Base-by-base conservation (phyloP, 352 stramenopile species). In the Pythium folliculosum region DNA sequence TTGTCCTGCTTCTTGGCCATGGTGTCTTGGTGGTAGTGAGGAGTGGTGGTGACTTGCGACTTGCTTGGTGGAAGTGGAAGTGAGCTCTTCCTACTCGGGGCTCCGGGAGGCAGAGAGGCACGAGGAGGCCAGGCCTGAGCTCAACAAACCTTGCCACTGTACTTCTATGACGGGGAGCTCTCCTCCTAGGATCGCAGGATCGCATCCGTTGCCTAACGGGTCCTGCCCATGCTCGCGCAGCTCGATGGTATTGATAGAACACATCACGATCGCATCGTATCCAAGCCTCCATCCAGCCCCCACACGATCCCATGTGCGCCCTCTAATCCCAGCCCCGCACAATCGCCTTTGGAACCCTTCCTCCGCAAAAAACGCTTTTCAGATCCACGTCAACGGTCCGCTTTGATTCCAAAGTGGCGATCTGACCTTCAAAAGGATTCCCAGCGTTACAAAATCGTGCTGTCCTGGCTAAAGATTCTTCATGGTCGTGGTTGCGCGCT, bases 401-500 rank as follows among this genome's bases (percentile, higher is more conserved):
- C 35, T 10, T 40, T 40, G 35, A 2, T 32, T 32, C 27, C 27
- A 32, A n/a, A n/a, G 3, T 5, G 27, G 27, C 27, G 27, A 32
- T 32, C 5, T 32, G 27, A 32, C 2, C 27, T 6, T 6, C 37
- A 43, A 43, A 7, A 13, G 6, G 40, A 21, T n/a, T 21, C 9
- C 17, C 5, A n/a, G 13, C 40, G 10, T 47, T 47, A n/a, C 1
- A n/a, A 16, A 47, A n/a, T 47, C 40, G 9, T 47, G 9, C 13
- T 21, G 5, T 47, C 40, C 14, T 47, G 40, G 19, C 40, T 38
- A 74, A 19, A 70, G 8, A 22, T 74, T 74, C 40, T 67, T 70
- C 67, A 75, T 75, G 35, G 58, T 75, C 30, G 54, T 82, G 54
- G 70, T 76, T 64, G 22, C 51, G 40, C 48, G 62, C n/a, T 61